Evolutionary conservation across 148 eudicot genomes (phyloP), one percentile per base, ranked within the genome.

Genomic region (Nepenthes mirabilis): DNA sequence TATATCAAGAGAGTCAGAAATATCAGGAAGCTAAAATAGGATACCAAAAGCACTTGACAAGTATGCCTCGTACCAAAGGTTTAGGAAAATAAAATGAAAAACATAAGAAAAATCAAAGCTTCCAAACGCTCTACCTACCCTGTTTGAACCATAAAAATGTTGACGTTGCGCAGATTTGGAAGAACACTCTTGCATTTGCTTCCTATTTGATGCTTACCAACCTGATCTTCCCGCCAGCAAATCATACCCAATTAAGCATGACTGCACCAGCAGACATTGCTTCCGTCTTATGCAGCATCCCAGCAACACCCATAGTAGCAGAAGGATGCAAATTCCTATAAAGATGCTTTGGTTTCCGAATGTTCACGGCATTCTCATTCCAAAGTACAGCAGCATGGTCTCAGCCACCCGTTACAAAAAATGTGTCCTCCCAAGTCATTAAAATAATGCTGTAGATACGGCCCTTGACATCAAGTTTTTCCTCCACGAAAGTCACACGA

Each of bases 231-330:
- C 87, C 63, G 81, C 74, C 48, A 4, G 47, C 37, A 88, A 60
- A 67, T 93, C 96, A 64, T 68, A 93, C 67, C 96, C 99, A 49
- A 85, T 64, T 63, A 93, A 86, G 63, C 80, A 78, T 88, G 72
- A 88, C 99, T 0, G 89, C 87, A 68, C 98, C 98, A 56, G 64
- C 95, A 65, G 98, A 88, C 48, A 93, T 56, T 60, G 88, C 79
- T 68, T 80, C 73, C 62, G 77, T 77, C 71, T 80, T 88, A 53
- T 93, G 87, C 67, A 72, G 86, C 88, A 93, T 68, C 68, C 99
- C 99, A 56, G 99, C 94, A 70, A 93, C 85, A 66, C 96, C 99
- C 99, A 93, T 93, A 48, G 88, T 96, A 59, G 96, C 99, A 35
- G 96, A 86, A 47, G 96, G 76, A 75, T 93, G 99, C 48, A 68